phyloP scores from a whole-genome alignment of 768 basidiomycete species.

The Sporobolomyces roseus region DNA sequence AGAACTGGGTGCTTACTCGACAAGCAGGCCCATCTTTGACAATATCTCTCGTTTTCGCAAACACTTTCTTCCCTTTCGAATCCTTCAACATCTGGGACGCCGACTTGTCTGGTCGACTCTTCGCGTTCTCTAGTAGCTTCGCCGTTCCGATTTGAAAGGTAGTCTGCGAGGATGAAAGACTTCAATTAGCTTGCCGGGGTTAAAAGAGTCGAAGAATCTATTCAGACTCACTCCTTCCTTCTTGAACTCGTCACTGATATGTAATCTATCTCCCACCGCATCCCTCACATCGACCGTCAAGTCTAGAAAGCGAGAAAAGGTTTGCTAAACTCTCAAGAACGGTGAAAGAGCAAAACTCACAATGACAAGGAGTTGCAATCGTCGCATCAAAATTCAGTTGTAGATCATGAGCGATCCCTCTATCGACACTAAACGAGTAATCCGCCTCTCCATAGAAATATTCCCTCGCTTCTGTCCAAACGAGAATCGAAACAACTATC shows the following conservation, averaged over 20 bases:
- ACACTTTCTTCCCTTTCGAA: conserved; percentile 48
- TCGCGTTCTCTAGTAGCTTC: conserved; percentile 57
- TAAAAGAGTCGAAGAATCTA: too few relatives aligned
- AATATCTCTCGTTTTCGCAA: conserved; percentile 71
- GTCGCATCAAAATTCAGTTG: conserved; percentile 87
- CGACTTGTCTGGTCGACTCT: neutral
- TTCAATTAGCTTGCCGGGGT: neutral
- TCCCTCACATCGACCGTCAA: conserved; percentile 85
- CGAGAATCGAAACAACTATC: conserved; percentile 64
- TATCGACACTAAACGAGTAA: conserved; percentile 81
- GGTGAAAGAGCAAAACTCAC: conserved; percentile 56
- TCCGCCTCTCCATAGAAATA: conserved; percentile 92
- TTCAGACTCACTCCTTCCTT: conserved; percentile 70
- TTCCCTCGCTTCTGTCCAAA: conserved; percentile 84
- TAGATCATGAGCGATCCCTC: conserved; percentile 60
- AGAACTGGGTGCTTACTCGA: conserved; percentile 48
- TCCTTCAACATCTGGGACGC: conserved; percentile 33
- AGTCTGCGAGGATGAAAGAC: conserved; percentile 53
- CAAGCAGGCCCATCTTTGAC: conserved; percentile 68
- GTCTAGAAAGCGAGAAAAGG: conserved; percentile 52
- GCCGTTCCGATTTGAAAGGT: conserved; percentile 79
- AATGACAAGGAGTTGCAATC: conserved; percentile 87
- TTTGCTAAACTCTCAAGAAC: too few relatives aligned
- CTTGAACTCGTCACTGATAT: conserved; percentile 70
- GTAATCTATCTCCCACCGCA: conserved; percentile 85